A percentile compares a stretch with the other conserved stretches of the same genome.
Conservation (phyloP, 2,329 filamentous ascomycete species). For the Aspergillus spinulosporus region DNA sequence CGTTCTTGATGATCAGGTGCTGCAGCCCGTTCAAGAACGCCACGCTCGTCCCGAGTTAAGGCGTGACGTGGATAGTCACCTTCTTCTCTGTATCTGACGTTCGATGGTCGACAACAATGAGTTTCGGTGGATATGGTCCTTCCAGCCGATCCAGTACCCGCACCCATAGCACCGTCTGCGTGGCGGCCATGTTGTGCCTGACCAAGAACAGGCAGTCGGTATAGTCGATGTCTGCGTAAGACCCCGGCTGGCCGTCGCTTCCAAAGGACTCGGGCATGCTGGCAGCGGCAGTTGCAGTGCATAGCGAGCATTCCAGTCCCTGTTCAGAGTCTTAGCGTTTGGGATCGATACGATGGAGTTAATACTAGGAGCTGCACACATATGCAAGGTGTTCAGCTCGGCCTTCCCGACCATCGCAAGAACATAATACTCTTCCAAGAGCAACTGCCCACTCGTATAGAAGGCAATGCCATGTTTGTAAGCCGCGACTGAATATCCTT, state of each 20-base stretch:
- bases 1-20: slow-evolving; percentile 39
- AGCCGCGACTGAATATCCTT: slow-evolving; percentile 33
- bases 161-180: slow-evolving; percentile 42
- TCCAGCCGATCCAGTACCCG: slow-evolving; percentile 38
- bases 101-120: slow-evolving; percentile 41
- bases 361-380: slow-evolving; percentile 17
- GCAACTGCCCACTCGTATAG: slow-evolving; percentile 42
- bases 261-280: slow-evolving; percentile 43
- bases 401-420: slow-evolving; percentile 42
- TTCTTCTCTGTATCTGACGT: slow-evolving; percentile 35
- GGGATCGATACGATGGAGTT: no score
- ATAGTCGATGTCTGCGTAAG: slow-evolving; percentile 40
- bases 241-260: slow-evolving; percentile 41
- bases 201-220: slow-evolving; percentile 42
- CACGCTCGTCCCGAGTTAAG: slow-evolving; percentile 39
- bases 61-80: slow-evolving; percentile 38
- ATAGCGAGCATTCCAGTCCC: slow-evolving; percentile 43
- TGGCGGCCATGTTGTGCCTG: slow-evolving; percentile 40
- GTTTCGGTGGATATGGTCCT: slow-evolving; percentile 36
- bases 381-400: slow-evolving; percentile 40
- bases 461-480: slow-evolving; percentile 43
- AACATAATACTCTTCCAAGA: slow-evolving; percentile 44
- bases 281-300: slow-evolving; percentile 41
- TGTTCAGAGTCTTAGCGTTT: no score
- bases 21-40: slow-evolving; percentile 43